Evolutionary conservation across 1,284 basidiomycete genomes (phyloP).

Genomic region (Cutaneotrichosporon cavernicola): DNA sequence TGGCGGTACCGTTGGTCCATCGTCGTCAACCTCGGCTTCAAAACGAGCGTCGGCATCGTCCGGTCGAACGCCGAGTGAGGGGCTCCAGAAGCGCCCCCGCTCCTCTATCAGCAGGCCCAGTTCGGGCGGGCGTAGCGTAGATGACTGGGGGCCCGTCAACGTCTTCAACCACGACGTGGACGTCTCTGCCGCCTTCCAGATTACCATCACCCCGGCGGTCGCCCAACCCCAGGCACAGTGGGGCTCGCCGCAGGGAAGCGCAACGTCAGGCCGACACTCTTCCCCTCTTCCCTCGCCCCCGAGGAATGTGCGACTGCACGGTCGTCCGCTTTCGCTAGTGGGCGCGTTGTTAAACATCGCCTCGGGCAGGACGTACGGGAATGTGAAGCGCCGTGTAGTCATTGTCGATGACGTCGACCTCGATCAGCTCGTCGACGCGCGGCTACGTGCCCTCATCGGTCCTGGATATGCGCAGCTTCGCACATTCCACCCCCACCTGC

Average conservation of each 20-base stretch:
- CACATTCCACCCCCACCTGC: constrained; percentile 45
- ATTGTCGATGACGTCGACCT: constrained; percentile 36
- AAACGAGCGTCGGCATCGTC: constrained; percentile 7
- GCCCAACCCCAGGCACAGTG: not conserved
- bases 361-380: constrained; percentile 29
- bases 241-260: not conserved
- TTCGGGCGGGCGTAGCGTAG: not conserved
- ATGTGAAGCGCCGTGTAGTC: constrained; percentile 18
- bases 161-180: constrained; percentile 38
- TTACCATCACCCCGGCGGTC: not conserved
- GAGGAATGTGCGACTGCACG: constrained; percentile 40
- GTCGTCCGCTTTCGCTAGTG: constrained; percentile 40
- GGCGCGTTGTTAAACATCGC: constrained; percentile 43
- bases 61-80: constrained; percentile 1
- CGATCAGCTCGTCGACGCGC: constrained; percentile 28
- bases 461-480: constrained; percentile 38
- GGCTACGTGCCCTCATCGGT: constrained; percentile 29
- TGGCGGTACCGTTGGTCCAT: not conserved
- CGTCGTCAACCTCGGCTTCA: not conserved
- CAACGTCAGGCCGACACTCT: not conserved
- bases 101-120: not conserved
- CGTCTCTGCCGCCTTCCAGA: constrained; percentile 15
- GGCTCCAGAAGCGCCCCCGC: constrained; percentile 3
- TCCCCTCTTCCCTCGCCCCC: not conserved
- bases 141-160: constrained; percentile 10